A percentile compares a stretch with the other conserved stretches of the same genome.
phyloP scores from a whole-genome alignment of 345 rosid genomes.

The Dipteronia sinensis region DNA sequence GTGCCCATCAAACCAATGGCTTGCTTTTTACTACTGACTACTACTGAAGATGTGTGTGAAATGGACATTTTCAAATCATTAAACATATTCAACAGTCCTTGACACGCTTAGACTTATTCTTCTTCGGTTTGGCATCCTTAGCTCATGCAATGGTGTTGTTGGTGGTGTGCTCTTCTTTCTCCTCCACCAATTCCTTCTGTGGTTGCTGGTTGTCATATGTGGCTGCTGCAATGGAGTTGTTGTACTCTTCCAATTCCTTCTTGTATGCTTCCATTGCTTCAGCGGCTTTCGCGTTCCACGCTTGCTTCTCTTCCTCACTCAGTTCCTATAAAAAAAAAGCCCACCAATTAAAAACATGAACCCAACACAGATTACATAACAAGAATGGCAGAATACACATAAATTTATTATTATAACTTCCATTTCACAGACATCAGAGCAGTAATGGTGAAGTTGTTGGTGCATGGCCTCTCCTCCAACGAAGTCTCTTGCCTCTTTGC shows the following conservation, averaged over 20 bases:
- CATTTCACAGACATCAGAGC: conserved; percentile 83
- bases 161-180: background rate
- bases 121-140: background rate
- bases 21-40: background rate
- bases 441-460: conserved; percentile 61
- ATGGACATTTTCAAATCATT: too few relatives aligned
- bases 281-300: conserved; percentile 71
- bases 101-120: background rate
- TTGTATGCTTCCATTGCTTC: conserved; percentile 82
- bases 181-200: background rate
- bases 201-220: conserved; percentile 1
- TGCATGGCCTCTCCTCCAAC: conserved; percentile 61
- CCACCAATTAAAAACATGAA: background rate
- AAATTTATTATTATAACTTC: conserved; percentile 45
- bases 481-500: conserved; percentile 75
- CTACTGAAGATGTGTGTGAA: background rate
- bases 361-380: too few relatives aligned
- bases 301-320: conserved; percentile 71
- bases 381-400: background rate
- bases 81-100: background rate
- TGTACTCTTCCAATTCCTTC: conserved; percentile 79
- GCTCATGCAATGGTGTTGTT: background rate
- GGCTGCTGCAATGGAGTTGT: conserved; percentile 29
- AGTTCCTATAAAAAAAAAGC: conserved; percentile 51
- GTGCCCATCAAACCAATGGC: background rate